Base-by-base conservation (phyloP, 2,329 filamentous ascomycete species). In the Dothideomycetes sp. region DNA sequence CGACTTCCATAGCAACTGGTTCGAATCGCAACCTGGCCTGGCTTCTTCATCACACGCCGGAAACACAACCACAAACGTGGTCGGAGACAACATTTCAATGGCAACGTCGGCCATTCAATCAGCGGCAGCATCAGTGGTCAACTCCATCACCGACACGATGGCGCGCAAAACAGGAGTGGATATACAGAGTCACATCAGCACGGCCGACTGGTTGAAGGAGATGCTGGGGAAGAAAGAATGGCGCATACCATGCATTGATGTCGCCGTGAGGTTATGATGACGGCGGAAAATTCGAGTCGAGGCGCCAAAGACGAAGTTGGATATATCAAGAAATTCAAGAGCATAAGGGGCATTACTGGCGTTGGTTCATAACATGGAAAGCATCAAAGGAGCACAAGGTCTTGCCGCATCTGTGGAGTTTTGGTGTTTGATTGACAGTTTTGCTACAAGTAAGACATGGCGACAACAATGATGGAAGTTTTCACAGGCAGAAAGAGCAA, bases 1-100 rank as follows among this genome's bases (percentile, higher is more conserved):
- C 70, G 89, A 96, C 67, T 83, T 95, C 55, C 74, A 71, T 51
- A 83, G 80, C 54, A 86, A 93, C 66, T 96, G 88, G 89, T 96
- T 96, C 63, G 79, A 88, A 52, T 81, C 88, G n/a, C 75, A 84
- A 48, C 34, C 11, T 67, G 71, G 44, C 51, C 13, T 25, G 11
- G 25, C 25, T 6, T 36, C 39, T 12, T 49, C 56, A 18, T 48
- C 56, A 36, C 44, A 46, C 10, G 47, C 48, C 17, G 22, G 33
- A 18, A 29, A 27, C 29, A 25, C 20, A 2, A 30, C 29, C 32
- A 12, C 24, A 9, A 39, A 17, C 55, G 65, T 73, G 47, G 58
- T 84, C 45, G 82, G 85, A 53, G 77, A 79, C 18, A 91, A 84
- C 0, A 78, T 78, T 1, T 73, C 59, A 17, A 48, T 64, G 19